Evolutionary conservation across 805 yeast species (phyloP).

Genomic region (Cyberlindnera mrakii): DNA sequence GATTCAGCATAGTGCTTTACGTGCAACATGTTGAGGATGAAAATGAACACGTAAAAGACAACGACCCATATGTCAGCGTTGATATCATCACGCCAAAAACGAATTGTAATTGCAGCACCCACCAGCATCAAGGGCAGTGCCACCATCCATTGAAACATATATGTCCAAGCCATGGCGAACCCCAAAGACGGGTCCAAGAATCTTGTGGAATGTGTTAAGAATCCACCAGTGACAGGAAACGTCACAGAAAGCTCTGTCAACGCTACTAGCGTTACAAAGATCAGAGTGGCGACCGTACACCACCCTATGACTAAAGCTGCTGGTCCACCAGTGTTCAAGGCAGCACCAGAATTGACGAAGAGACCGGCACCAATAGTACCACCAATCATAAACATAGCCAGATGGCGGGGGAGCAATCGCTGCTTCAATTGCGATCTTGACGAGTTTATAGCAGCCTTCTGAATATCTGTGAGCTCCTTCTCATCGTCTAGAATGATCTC

Average conservation of each 20-base stretch:
- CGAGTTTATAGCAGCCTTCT: constrained; percentile 22
- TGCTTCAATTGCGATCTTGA: constrained; percentile 27
- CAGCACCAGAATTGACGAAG: constrained; percentile 69
- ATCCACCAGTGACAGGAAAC: constrained; percentile 49
- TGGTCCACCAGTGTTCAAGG: constrained; percentile 68
- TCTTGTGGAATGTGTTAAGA: constrained; percentile 42
- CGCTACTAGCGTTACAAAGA: constrained; percentile 51
- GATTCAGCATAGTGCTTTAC: constrained; percentile 52
- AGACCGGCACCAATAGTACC: constrained; percentile 82
- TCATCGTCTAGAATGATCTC: constrained; percentile 4
- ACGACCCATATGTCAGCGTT: constrained; percentile 58
- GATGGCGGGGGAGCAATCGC: constrained; percentile 44
- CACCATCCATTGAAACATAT: constrained; percentile 48
- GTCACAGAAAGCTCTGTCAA: constrained; percentile 48
- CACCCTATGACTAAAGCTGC: constrained; percentile 43
- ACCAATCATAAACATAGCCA: constrained; percentile 73
- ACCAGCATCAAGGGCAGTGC: constrained; percentile 52
- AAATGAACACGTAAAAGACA: constrained; percentile 42
- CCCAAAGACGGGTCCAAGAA: constrained; percentile 51
- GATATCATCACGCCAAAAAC: constrained; percentile 42
- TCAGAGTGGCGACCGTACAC: constrained; percentile 47
- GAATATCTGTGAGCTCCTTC: constrained; percentile 8
- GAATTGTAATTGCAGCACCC: constrained; percentile 51
- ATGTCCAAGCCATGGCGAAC: constrained; percentile 46
- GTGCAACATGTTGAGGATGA: constrained; percentile 42